Conservation (phyloP, 208 protist genomes). For the Angomonas deanei region DNA sequence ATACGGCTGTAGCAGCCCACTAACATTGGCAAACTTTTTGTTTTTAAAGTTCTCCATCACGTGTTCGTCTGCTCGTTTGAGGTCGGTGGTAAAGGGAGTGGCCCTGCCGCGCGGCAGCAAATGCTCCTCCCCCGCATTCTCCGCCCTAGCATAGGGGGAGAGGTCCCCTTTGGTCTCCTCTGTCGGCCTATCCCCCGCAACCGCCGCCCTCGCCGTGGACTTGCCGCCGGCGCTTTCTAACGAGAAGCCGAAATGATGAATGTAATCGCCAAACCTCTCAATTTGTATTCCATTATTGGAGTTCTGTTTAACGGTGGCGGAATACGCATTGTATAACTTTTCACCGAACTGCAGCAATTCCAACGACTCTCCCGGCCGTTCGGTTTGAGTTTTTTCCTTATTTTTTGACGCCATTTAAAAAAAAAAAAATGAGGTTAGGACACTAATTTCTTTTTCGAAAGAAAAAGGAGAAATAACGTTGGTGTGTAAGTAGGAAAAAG, state of each 20-base stretch:
- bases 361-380: not conserved
- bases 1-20: not conserved
- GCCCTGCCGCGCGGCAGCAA: not conserved
- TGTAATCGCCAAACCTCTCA: slow-evolving; percentile 68
- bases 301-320: slow-evolving; percentile 13
- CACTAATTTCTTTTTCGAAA: not conserved
- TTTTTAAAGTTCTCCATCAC: not conserved
- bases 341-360: slow-evolving; percentile 42
- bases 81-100: not conserved
- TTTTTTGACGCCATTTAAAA: not conserved
- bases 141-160: not conserved
- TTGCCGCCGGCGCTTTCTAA: slow-evolving; percentile 22
- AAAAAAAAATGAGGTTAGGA: not conserved
- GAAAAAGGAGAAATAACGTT: slow-evolving; percentile 9
- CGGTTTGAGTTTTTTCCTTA: not conserved
- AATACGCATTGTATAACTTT: slow-evolving; percentile 30
- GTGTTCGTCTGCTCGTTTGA: not conserved
- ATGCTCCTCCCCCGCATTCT: not conserved
- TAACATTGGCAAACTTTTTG: not conserved
- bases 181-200: not conserved
- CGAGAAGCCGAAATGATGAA: slow-evolving; percentile 83
- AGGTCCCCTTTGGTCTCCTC: too few species aligned
- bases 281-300: slow-evolving; percentile 23
- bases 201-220: not conserved
- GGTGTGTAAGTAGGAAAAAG: not conserved